Conservation (phyloP, 768 basidiomycete species). For the Cyclocybe cylindracea region DNA sequence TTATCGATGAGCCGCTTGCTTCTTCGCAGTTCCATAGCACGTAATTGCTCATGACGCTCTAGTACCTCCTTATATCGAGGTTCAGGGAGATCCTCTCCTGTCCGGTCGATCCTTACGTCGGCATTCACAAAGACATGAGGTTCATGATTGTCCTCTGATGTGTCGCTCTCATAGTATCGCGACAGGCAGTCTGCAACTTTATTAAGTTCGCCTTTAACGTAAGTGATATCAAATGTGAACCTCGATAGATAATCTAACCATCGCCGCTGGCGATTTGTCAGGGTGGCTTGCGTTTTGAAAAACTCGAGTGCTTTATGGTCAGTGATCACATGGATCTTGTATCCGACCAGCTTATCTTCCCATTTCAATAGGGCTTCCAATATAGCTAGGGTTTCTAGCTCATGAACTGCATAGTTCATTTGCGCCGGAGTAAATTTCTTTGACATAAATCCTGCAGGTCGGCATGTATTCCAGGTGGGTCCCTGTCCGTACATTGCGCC, state of each 20-base stretch:
- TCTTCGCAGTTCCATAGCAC: constrained; percentile 1
- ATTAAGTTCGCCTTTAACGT: constrained; percentile 9
- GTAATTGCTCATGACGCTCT: constrained; percentile 3
- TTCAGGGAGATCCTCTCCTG: constrained; percentile 17
- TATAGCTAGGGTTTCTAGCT: constrained; percentile 37
- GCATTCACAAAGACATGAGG: constrained; percentile 13
- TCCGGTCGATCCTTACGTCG: constrained; percentile 17
- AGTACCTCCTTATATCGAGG: constrained; percentile 13
- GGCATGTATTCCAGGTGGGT: constrained; percentile 27
- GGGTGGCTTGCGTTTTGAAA: constrained; percentile 26
- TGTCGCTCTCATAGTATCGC: constrained; percentile 27
- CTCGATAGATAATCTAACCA: constrained; percentile 12
- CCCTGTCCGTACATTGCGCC: constrained; percentile 30
- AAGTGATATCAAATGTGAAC: constrained; percentile 16
- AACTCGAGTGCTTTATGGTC: constrained; percentile 33
- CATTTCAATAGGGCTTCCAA: constrained; percentile 35
- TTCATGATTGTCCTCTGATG: constrained; percentile 6
- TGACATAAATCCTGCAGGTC: constrained; percentile 35
- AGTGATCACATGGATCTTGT: constrained; percentile 27
- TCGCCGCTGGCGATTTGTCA: constrained; percentile 5
- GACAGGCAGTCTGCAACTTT: constrained; percentile 15
- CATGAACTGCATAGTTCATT: constrained; percentile 15
- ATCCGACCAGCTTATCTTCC: constrained; percentile 27
- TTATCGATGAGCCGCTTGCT: not conserved
- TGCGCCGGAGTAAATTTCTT: constrained; percentile 33